Base-by-base conservation (phyloP, 106 monocot genomes). In the Hemerocallis citrina region DNA sequence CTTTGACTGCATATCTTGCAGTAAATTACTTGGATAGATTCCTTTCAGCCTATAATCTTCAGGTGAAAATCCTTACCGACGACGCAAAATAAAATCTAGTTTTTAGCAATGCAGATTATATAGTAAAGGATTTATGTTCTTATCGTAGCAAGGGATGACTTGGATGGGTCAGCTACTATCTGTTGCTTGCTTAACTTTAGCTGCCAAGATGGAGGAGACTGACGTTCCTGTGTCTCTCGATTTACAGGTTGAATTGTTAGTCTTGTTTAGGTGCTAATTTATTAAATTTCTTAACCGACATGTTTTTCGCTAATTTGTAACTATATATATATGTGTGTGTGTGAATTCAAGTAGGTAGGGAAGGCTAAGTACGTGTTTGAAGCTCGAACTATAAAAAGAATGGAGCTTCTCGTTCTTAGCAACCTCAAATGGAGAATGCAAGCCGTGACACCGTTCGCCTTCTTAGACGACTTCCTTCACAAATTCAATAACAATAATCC, bases 21-120 rank as follows among this genome's bases (percentile, higher is more conserved):
- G 62, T 92, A 55, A 92, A 92, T 73, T 92, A 92, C 65, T 65
- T 92, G 86, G 92, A 92, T 71, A 52, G 92, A 54, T 92, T 92
- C 40, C 78, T 87, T 42, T 92, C 92, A 3, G 46, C 55, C 17
- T 84, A 81, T 42, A 75, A 80, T 16, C 75, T 92, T 37, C 92
- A 80, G 23, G 92, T 92, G 76, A 85, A 81, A 55, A 62, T 34
- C 33, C 36, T 24, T 37, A 4, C 36, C 34, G 35, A 41, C 15
- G 16, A 9, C 15, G 33, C 35, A 10, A 16, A 23, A 16, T 15
- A n/a, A n/a, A n/a, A n/a, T 39, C 21, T 30, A 30, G 2, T 30
- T 14, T 49, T 19, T 16, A 9, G n/a, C n/a, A n/a, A n/a, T n/a
- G n/a, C n/a, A n/a, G n/a, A 47, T 49, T 6, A 34, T 38, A 20